These are phyloP conservation scores for Neolentinus lepideus DNA, from an alignment of 1,284 basidiomycete genomes.

Conservation along the genomic window DNA sequence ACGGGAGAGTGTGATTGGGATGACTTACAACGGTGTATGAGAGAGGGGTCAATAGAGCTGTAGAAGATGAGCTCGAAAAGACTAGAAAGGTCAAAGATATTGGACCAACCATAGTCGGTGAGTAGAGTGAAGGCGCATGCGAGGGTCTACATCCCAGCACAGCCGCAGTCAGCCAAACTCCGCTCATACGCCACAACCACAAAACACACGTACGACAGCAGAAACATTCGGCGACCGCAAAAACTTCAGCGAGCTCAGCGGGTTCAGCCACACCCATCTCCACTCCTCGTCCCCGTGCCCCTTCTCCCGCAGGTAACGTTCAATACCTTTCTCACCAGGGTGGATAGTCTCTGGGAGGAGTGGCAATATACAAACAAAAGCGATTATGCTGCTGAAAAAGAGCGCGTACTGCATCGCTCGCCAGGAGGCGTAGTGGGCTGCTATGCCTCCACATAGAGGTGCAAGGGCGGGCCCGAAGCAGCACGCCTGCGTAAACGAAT, in stretches of 20 bases:
- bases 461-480: slow-evolving; percentile 28
- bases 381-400: slow-evolving; percentile 25
- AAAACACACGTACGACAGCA: slow-evolving; percentile 33
- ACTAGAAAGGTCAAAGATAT: neutral
- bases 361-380: slow-evolving; percentile 36
- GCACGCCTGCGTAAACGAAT: slow-evolving; percentile 16
- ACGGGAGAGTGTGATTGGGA: neutral
- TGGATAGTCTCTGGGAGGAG: slow-evolving; percentile 74
- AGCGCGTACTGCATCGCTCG: slow-evolving; percentile 53
- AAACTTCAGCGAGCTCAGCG: slow-evolving; percentile 43
- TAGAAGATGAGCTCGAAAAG: neutral
- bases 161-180: too few species aligned
- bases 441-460: slow-evolving; percentile 30
- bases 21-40: slow-evolving; percentile 31
- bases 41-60: slow-evolving; percentile 32
- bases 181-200: too few species aligned
- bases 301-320: slow-evolving; percentile 5
- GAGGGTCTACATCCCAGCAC: neutral
- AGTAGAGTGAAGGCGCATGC: slow-evolving; percentile 19
- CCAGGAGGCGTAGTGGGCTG: slow-evolving; percentile 61
- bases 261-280: slow-evolving; percentile 47
- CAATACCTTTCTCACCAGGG: slow-evolving; percentile 34
- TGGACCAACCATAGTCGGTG: slow-evolving; percentile 36
- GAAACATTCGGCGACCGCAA: slow-evolving; percentile 54
- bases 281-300: slow-evolving; percentile 12